Conservation (phyloP, 306 rosid genomes). For the Canavalia ensiformis region DNA sequence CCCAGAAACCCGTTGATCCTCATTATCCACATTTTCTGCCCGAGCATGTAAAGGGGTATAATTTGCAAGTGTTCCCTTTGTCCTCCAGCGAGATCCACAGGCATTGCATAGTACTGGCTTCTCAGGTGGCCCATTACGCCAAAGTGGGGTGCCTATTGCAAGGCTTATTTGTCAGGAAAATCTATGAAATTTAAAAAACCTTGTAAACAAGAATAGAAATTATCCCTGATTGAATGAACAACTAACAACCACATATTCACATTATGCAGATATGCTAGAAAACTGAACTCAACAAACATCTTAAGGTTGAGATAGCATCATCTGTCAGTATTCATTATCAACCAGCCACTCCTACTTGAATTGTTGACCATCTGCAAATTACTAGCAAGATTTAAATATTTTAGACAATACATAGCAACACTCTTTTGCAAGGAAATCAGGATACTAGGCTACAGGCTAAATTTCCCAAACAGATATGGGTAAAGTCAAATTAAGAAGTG, state of each 20-base stretch:
- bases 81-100: constrained; percentile 99
- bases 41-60: constrained; percentile 98
- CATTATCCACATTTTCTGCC: constrained; percentile 73
- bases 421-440: constrained; percentile 34
- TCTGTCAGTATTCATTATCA: constrained; percentile 31
- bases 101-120: constrained; percentile 99
- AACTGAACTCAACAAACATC: constrained; percentile 38
- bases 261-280: constrained; percentile 10
- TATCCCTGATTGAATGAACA: constrained; percentile 34
- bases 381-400: constrained; percentile 22
- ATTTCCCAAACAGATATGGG: constrained; percentile 28
- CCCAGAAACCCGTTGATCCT: constrained; percentile 77
- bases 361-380: constrained; percentile 27
- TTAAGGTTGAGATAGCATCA: constrained; percentile 43
- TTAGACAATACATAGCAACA: constrained; percentile 24
- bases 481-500: constrained; percentile 33
- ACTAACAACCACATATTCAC: constrained; percentile 32
- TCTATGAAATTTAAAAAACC: constrained; percentile 35
- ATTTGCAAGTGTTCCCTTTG: constrained; percentile 98
- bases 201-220: constrained; percentile 34
- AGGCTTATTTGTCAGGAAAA: constrained; percentile 53
- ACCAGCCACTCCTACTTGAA: constrained; percentile 28
- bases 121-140: constrained; percentile 99
- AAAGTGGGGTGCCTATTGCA: constrained; percentile 95
- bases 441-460: constrained; percentile 12